Base-by-base conservation (phyloP, 108 stramenopile genomes). In the Phaeodactylum tricornutum region DNA sequence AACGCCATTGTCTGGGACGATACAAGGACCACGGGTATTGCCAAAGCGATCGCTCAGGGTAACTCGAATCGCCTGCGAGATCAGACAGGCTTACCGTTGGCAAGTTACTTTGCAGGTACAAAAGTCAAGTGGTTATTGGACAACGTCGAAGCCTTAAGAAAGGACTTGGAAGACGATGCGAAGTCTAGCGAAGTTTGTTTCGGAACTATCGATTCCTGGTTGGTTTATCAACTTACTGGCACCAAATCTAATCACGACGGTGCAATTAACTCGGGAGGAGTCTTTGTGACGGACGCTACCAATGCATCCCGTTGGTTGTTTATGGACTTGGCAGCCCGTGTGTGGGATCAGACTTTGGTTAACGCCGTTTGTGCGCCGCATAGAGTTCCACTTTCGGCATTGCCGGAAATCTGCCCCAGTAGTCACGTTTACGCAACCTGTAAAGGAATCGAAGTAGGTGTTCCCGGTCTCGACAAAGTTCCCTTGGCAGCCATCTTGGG, bases 1-100 rank as follows among this genome's bases (percentile, higher is more conserved):
- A 92, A 92, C 53, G 96, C 96, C 27, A 94, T 99, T 56, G 96
- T 98, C 1, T 99, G 98, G 98, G 94, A 96, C 49, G 96, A 97
- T 52, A 65, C 77, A 4, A 74, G 98, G 8, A 95, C 96, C 0
- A 67, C 69, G 5, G 7, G 23, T 33, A 87, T 96, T 59, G 94
- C 95, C 32, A 55, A 69, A 36, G 28, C 59, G 0, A 70, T 98
- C 30, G 70, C 81, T 23, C 38, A 50, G 8, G 88, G 90, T 26
- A 36, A 72, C 36, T 47, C 61, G 17, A 79, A 98, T 75, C 48
- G 71, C 6, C 55, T 99, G 12, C 76, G 94, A 0, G 59, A 53
- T 3, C 71, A 74, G 54, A 96, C 96, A 0, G 98, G 98, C n/a
- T 57, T 99, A 37, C 98, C 96, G 3, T 47, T 99, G 16, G 84